phyloP scores from a whole-genome alignment of 73 alveolate species.

The Loxodes magnus region DNA sequence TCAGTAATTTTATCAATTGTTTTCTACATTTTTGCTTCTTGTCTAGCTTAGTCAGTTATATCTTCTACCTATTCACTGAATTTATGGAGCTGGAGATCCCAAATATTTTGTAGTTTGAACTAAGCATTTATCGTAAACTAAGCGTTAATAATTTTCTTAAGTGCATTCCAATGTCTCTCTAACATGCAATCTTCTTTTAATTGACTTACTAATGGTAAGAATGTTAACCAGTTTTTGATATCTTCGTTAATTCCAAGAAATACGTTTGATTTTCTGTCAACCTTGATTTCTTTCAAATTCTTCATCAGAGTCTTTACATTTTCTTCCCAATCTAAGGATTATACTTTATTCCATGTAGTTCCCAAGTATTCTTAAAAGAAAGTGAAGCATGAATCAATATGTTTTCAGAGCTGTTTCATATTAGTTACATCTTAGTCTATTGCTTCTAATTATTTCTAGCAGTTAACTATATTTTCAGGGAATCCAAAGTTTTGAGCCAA shows the following conservation, averaged over 20 bases:
- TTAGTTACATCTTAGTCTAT: slow-evolving; percentile 71
- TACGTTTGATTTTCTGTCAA: slow-evolving; percentile 90
- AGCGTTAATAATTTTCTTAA: slow-evolving; percentile 49
- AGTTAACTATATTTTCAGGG: slow-evolving; percentile 89
- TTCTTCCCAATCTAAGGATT: slow-evolving; percentile 96
- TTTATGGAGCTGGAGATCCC: slow-evolving; percentile 70
- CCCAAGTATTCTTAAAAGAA: slow-evolving; percentile 74
- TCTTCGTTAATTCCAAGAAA: slow-evolving; percentile 78
- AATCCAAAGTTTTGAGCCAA: slow-evolving; percentile 83
- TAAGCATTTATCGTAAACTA: slow-evolving; percentile 67
- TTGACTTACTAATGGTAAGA: slow-evolving; percentile 67
- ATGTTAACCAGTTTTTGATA: slow-evolving; percentile 48
- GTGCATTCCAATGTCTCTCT: slow-evolving; percentile 79
- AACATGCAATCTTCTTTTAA: slow-evolving; percentile 79
- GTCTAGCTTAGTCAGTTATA: slow-evolving; percentile 93
- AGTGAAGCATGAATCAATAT: slow-evolving; percentile 64
- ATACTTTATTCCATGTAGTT: slow-evolving; percentile 87
- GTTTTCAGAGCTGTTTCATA: slow-evolving; percentile 87
- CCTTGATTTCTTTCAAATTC: slow-evolving; percentile 74
- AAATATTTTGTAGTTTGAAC: slow-evolving; percentile 65
- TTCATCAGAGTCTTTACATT: slow-evolving; percentile 68
- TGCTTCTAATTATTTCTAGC: slow-evolving; percentile 74
- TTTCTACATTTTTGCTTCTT: slow-evolving; percentile 99
- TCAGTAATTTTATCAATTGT: slow-evolving; percentile 91
- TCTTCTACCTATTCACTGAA: slow-evolving; percentile 79